These are phyloP conservation scores for Tephrocybe sp. DNA, from an alignment of 768 basidiomycete species.

Conservation along the genomic window DNA sequence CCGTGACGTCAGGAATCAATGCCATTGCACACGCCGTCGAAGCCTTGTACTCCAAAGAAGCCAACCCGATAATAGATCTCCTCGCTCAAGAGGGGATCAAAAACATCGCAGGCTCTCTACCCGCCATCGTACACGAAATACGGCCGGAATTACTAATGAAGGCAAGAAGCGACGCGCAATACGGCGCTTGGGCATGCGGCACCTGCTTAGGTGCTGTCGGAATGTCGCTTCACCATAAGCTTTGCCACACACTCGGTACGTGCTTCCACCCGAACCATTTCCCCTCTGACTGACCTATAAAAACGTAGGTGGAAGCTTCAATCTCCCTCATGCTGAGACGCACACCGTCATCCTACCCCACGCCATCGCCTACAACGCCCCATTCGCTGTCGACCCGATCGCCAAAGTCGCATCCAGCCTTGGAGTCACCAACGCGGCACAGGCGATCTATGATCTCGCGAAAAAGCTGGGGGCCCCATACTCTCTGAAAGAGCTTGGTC, in stretches of 20 bases:
- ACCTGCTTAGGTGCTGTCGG: constrained; percentile 33
- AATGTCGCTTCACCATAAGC: constrained; percentile 41
- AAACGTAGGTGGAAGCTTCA: constrained; percentile 34
- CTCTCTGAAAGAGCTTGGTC: constrained; percentile 36
- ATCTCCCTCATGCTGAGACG: constrained; percentile 41
- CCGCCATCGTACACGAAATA: constrained; percentile 22
- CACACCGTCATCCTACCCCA: constrained; percentile 44
- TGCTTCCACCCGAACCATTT: constrained; percentile 12
- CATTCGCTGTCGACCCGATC: constrained; percentile 30
- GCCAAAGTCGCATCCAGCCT: constrained; percentile 31
- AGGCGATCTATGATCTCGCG: constrained; percentile 23
- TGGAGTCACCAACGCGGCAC: constrained; percentile 18
- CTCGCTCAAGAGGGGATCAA: constrained; percentile 37
- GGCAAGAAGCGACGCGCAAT: constrained; percentile 34
- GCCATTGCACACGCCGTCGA: constrained; percentile 44
- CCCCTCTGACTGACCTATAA: background rate
- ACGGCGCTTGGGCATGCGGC: constrained; percentile 39
- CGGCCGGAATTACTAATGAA: constrained; percentile 22
- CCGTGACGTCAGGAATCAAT: constrained; percentile 39
- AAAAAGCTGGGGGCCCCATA: constrained; percentile 28
- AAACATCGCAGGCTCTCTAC: constrained; percentile 30
- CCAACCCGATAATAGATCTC: constrained; percentile 35
- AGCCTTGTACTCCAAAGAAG: constrained; percentile 36
- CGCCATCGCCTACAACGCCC: constrained; percentile 39
- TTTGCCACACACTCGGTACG: constrained; percentile 37